Evolutionary conservation across 805 yeast species (phyloP), one percentile per base, ranked within the genome.

Genomic region (Lipomyces kockii): DNA sequence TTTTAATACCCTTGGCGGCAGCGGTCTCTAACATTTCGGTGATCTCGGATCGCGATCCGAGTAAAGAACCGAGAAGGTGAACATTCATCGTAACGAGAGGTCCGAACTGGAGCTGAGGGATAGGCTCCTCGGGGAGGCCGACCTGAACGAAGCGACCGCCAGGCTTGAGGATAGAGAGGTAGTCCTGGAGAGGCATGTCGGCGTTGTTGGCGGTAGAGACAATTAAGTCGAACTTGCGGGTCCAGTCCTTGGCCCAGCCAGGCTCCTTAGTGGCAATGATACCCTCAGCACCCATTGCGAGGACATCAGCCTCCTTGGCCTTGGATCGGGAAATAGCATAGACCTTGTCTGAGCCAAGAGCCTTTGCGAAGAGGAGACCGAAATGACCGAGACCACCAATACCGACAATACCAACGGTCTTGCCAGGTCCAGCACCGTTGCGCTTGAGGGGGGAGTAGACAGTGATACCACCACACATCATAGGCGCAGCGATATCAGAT

Each of bases 381-480:
- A 86, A 81, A 79, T 86, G 88, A 59, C 91, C 91, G 65, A 87
- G 81, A 43, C 91, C 91, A 61, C 91, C 91, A 66, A 87, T 82
- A 63, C 90, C 90, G 65, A 84, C 82, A 65, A 87, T 78, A 55
- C 88, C 90, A 61, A 87, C 88, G 57, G 79, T 82, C 68, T 80
- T 80, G 61, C 86, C 86, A 59, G 83, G 81, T 64, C 83, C 85
- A 73, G 79, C 81, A 49, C 82, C 83, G 64, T 81, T 80, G 76
- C 80, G 78, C 58, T 74, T 80, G 72, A 89, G 78, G 64, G 94
- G 94, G 7, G 90, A 84, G 79, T 80, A 89, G 14, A 86, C 87
- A 12, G 94, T 89, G 75, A 88, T 80, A 64, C 94, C 94, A 64
- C 91, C 94, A 81, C 94, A 89, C 80, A 89, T 79, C 79, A 89